A percentile compares a stretch with the other conserved stretches of the same genome.
Evolutionary conservation across 306 rosid genomes (phyloP).

Genomic region (Inga leiocalycina): DNA sequence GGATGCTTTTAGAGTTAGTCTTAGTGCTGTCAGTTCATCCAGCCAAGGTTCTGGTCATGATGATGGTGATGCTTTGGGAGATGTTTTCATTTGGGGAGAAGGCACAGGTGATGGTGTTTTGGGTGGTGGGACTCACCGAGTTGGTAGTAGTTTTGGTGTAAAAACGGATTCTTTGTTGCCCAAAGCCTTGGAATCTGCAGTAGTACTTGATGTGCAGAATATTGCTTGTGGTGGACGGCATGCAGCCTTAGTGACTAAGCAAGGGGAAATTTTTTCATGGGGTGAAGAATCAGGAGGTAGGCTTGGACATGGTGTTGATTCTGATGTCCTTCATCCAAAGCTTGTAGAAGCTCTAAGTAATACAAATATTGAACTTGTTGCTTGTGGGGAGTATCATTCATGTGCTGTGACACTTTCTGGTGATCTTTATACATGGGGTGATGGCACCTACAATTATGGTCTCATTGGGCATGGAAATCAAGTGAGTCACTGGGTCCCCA

Average conservation of each 20-base stretch:
- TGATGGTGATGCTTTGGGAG: constrained; percentile 99
- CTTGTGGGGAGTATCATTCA: constrained; percentile 99
- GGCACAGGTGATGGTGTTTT: constrained; percentile 93
- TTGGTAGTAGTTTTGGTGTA: constrained; percentile 64
- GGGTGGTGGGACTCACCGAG: constrained; percentile 89
- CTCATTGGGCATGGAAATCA: constrained; percentile 97
- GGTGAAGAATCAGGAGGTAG: constrained; percentile 98
- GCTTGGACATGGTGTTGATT: constrained; percentile 99
- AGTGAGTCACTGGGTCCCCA: constrained; percentile 99
- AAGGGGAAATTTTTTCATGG: constrained; percentile 97
- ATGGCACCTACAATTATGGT: constrained; percentile 90
- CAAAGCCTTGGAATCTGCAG: constrained; percentile 94
- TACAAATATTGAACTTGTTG: constrained; percentile 90
- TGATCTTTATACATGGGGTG: constrained; percentile 98
- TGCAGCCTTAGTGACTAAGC: constrained; percentile 96
- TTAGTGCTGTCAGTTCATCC: constrained; percentile 97
- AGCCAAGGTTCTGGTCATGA: constrained; percentile 99
- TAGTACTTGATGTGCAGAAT: constrained; percentile 92
- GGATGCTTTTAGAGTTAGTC: constrained; percentile 98
- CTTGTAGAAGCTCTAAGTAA: constrained; percentile 87
- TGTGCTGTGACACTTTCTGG: constrained; percentile 98
- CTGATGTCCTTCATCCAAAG: constrained; percentile 88
- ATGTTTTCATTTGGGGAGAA: constrained; percentile 98
- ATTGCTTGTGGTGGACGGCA: constrained; percentile 97
- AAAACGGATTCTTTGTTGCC: constrained; percentile 92